These are phyloP conservation scores for Fagopyrum tataricum DNA, from an alignment of 148 eudicot genomes.

Conservation along the genomic window DNA sequence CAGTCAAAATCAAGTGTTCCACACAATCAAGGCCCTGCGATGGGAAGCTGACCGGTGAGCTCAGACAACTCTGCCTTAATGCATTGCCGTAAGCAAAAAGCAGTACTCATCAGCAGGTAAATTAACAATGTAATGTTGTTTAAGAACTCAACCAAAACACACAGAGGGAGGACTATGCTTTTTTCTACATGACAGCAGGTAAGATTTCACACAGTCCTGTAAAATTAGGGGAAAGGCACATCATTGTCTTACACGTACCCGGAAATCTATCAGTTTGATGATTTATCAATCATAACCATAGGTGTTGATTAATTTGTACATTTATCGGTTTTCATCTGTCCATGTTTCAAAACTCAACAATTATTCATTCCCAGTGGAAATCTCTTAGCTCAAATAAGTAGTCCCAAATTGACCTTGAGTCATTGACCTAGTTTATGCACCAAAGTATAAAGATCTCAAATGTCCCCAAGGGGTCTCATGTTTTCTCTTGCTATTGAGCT, in stretches of 20 bases:
- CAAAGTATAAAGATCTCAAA: slow-evolving; percentile 71
- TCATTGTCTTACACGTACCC: slow-evolving; percentile 39
- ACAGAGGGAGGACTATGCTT: background rate
- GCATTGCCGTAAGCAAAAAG: background rate
- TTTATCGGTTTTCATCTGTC: background rate
- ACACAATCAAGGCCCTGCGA: background rate
- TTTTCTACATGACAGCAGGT: background rate
- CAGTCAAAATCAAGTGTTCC: background rate
- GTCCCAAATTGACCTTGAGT: slow-evolving; percentile 94
- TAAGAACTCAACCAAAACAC: background rate
- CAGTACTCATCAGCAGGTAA: background rate
- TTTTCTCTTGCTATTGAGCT: slow-evolving; percentile 21
- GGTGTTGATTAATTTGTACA: background rate
- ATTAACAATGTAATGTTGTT: background rate
- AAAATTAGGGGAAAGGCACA: background rate
- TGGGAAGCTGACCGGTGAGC: background rate
- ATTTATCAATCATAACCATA: background rate
- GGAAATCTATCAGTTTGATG: slow-evolving; percentile 46
- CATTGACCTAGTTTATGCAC: slow-evolving; percentile 87
- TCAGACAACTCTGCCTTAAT: background rate
- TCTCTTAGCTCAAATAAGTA: slow-evolving; percentile 76
- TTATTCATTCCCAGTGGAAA: slow-evolving; percentile 55
- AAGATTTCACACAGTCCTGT: background rate
- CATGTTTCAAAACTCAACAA: too few relatives aligned
- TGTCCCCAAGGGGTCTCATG: slow-evolving; percentile 60